Base-by-base conservation (phyloP, 164 flowering plant species). In the Macadamia integrifolia region DNA sequence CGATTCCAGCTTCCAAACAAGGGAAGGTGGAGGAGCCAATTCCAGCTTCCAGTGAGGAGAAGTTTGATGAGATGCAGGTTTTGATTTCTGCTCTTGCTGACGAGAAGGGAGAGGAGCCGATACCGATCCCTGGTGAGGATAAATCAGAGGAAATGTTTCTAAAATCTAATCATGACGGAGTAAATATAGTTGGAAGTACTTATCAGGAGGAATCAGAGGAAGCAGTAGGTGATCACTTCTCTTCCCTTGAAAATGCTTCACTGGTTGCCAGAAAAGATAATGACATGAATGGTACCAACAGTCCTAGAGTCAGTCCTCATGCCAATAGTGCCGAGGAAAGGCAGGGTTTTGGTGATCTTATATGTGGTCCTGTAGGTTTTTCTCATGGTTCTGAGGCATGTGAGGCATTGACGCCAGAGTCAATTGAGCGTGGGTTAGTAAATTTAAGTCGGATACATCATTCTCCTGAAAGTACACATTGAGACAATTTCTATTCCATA, bases 401-500 rank as follows among this genome's bases (percentile, higher is more conserved):
- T 79, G 92, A 72, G 84, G 82, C 82, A 62, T 63, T 78, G 74
- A 82, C 67, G 79, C 80, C 85, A 56, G 91, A 74, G 72, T 84
- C 85, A 64, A 70, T 77, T 78, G 91, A 82, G 84, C 84, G 84
- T 72, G 84, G 78, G 72, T 80, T 75, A 79, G 86, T 84, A 69
- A 83, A 80, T 88, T 83, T 82, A 74, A 88, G 86, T 82, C 88
- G 92, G 91, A 88, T 89, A 92, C 93, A 86, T 85, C 80, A 82
- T 84, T 84, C 91, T 82, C 89, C 93, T 75, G 87, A 90, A 92
- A 89, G 87, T 87, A 92, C 98, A 90, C 94, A 84, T 90, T 92
- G 86, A 92, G 80, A 90, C 91, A 73, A 78, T 88, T 82, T 82
- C 74, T 73, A 68, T 81, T 77, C 75, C 29, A 1, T 55, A 2